A percentile compares a stretch with the other conserved stretches of the same genome.
phyloP scores from a whole-genome alignment of 2,329 filamentous ascomycete species.

The Fusarium coicis region DNA sequence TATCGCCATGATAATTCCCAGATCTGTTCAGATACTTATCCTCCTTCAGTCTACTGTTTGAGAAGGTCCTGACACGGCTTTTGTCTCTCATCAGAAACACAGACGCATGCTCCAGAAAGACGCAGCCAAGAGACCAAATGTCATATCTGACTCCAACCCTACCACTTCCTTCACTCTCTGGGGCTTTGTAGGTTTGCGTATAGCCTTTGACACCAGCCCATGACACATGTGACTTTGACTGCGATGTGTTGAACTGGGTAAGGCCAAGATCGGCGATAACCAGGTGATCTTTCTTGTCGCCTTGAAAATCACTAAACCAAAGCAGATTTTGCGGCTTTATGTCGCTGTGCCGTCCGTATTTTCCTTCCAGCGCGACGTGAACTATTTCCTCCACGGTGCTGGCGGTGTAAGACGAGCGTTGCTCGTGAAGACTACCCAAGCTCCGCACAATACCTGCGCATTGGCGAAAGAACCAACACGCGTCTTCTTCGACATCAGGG shows the following conservation, averaged over 20 bases:
- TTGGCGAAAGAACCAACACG: background rate
- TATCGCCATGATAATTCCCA: background rate
- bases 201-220: background rate
- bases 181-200: background rate
- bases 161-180: background rate
- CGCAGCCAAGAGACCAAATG: background rate
- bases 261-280: background rate
- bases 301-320: background rate
- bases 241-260: background rate
- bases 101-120: background rate
- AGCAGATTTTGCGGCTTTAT: background rate
- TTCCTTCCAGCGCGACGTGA: background rate
- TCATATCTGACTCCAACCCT: background rate
- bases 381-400: background rate
- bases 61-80: background rate
- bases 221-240: background rate
- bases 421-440: background rate
- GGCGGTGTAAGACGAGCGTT: background rate
- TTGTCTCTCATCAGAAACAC: background rate
- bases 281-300: background rate
- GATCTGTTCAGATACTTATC: background rate
- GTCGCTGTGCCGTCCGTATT: background rate
- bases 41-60: background rate
- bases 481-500: background rate
- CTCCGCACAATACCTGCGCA: background rate